Percentiles rank a stretch among this genome's conserved stretches.
These are phyloP conservation scores for Suhomyces tanzawaensis DNA, from an alignment of 805 yeast species.

Conservation along the genomic window DNA sequence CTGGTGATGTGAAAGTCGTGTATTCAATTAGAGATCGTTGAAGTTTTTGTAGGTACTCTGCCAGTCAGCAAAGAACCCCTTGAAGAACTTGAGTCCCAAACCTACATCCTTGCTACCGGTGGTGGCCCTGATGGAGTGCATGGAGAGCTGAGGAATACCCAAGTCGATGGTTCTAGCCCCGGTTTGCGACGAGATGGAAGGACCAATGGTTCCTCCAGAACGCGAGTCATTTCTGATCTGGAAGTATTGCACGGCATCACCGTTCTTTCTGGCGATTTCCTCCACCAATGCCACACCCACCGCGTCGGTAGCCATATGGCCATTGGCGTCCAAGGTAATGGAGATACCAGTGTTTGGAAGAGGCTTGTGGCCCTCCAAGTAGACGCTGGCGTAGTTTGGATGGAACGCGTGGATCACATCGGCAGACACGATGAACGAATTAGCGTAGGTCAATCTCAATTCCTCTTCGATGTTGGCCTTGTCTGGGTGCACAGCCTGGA, in stretches of 20 bases:
- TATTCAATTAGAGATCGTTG: slow-evolving; percentile 40
- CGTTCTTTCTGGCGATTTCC: slow-evolving; percentile 64
- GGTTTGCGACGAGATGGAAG: slow-evolving; percentile 57
- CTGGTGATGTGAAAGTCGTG: too few species aligned
- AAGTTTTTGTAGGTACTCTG: slow-evolving; percentile 53
- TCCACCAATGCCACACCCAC: slow-evolving; percentile 69
- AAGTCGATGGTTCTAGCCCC: slow-evolving; percentile 77
- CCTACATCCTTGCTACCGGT: slow-evolving; percentile 77
- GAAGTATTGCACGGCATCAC: slow-evolving; percentile 71
- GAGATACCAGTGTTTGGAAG: slow-evolving; percentile 75
- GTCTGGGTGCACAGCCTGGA: slow-evolving; percentile 24
- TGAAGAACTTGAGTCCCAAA: slow-evolving; percentile 68
- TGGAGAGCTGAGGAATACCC: slow-evolving; percentile 80
- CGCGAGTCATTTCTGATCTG: slow-evolving; percentile 83
- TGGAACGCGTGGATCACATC: slow-evolving; percentile 82
- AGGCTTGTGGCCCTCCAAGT: slow-evolving; percentile 77
- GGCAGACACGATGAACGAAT: slow-evolving; percentile 76
- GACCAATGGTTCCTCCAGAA: slow-evolving; percentile 90
- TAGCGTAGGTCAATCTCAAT: slow-evolving; percentile 54
- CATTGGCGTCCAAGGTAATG: slow-evolving; percentile 72
- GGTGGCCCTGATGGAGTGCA: slow-evolving; percentile 85
- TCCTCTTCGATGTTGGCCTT: slow-evolving; percentile 24
- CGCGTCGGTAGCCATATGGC: slow-evolving; percentile 80
- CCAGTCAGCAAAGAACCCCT: slow-evolving; percentile 69
- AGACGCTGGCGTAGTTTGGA: slow-evolving; percentile 70